Percentiles rank a stretch among this genome's conserved stretches.
Conservation (phyloP, 768 basidiomycete species). For the Imleria badia region DNA sequence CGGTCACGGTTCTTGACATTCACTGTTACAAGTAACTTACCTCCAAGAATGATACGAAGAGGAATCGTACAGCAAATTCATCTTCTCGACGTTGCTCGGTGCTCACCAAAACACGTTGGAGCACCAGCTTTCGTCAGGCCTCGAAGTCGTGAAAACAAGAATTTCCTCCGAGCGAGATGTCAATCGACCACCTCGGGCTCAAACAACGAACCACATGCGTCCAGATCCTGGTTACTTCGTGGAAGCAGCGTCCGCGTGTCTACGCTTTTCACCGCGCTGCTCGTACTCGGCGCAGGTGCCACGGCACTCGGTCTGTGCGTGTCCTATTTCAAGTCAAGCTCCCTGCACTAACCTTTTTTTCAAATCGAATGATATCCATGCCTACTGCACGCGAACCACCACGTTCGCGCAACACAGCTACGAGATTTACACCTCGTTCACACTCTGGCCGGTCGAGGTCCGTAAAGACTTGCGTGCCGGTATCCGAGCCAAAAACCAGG, state of each 20-base stretch:
- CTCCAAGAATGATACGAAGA: constrained; percentile 7
- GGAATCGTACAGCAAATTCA: constrained; percentile 1
- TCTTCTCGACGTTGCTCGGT: not conserved
- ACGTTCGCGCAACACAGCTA: constrained; percentile 37
- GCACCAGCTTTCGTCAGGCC: not conserved
- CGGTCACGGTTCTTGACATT: not conserved
- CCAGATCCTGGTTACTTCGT: constrained; percentile 8
- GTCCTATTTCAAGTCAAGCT: not conserved
- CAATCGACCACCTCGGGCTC: constrained; percentile 14
- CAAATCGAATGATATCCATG: not conserved
- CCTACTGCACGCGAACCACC: not conserved
- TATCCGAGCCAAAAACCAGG: constrained; percentile 59
- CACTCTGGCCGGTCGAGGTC: constrained; percentile 65
- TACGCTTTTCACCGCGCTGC: constrained; percentile 38
- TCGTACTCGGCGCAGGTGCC: constrained; percentile 38
- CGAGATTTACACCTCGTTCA: constrained; percentile 55
- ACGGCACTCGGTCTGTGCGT: constrained; percentile 47
- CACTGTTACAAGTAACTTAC: not conserved
- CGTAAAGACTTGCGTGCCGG: constrained; percentile 65
- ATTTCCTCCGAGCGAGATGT: not conserved
- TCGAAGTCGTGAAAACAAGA: not conserved
- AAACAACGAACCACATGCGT: not conserved
- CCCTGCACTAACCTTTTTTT: not conserved
- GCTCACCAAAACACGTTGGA: not conserved
- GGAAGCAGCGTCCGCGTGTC: constrained; percentile 34